Percentiles rank a stretch among this genome's conserved stretches.
Evolutionary conservation across 2,329 filamentous ascomycete genomes (phyloP).

Genomic region (Arthrobotrys pseudoclavata): DNA sequence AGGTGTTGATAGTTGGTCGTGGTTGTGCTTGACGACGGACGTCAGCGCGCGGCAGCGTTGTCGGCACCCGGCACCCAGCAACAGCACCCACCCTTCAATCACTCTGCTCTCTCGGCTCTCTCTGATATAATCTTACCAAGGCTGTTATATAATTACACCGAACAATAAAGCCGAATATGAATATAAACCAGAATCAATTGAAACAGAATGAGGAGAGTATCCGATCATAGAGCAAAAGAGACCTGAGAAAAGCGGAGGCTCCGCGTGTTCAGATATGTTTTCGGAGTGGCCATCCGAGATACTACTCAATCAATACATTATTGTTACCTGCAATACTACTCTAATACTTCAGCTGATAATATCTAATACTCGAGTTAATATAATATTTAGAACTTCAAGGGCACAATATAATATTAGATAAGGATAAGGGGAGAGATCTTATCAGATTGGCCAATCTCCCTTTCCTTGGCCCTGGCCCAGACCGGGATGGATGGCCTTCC

Average conservation of each 20-base stretch:
- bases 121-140: background rate
- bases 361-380: too few relatives aligned
- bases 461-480: slow-evolving; percentile 5
- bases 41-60: slow-evolving; percentile 13
- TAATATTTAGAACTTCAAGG: too few relatives aligned
- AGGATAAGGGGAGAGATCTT: background rate
- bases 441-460: slow-evolving; percentile 1
- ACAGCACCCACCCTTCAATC: background rate
- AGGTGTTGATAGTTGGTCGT: slow-evolving; percentile 7
- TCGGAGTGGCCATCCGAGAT: slow-evolving; percentile 1
- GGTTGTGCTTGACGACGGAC: slow-evolving; percentile 10
- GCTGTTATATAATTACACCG: too few relatives aligned
- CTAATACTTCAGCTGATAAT: too few relatives aligned
- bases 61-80: slow-evolving; percentile 22
- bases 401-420: background rate
- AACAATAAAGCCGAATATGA: too few relatives aligned
- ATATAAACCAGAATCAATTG: too few relatives aligned
- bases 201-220: background rate
- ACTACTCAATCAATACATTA: background rate
- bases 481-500: background rate
- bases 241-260: background rate
- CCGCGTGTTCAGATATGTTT: background rate
- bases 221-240: background rate
- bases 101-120: background rate
- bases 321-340: background rate